Conservation (phyloP, 2,329 filamentous ascomycete species). For the Drechslera avenae region DNA sequence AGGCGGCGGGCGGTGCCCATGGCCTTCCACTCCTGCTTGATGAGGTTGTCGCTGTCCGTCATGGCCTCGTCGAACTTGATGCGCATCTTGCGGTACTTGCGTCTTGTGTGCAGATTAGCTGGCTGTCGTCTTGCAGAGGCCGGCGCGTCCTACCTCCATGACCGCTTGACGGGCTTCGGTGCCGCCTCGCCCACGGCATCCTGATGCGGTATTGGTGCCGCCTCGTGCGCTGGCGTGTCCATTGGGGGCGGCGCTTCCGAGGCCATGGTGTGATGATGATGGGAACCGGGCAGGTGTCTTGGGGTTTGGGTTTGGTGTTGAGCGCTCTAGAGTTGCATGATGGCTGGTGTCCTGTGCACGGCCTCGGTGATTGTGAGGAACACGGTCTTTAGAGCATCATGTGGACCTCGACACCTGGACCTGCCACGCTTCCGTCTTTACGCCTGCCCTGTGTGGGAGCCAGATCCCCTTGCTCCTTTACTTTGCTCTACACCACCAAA, state of each 20-base stretch:
- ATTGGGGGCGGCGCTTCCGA: slow-evolving; percentile 28
- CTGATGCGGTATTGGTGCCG: slow-evolving; percentile 5
- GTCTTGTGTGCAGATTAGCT: slow-evolving; percentile 51
- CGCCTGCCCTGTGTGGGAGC: slow-evolving; percentile 11
- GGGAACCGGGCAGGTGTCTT: neutral
- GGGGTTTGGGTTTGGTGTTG: neutral
- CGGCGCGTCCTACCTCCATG: slow-evolving; percentile 43
- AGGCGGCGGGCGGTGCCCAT: slow-evolving; percentile 80
- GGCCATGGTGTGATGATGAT: slow-evolving; percentile 31
- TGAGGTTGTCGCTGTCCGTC: slow-evolving; percentile 80
- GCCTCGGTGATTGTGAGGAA: slow-evolving; percentile 15
- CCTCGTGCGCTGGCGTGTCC: slow-evolving; percentile 8
- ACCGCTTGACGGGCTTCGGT: slow-evolving; percentile 44
- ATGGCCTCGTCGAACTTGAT: slow-evolving; percentile 77
- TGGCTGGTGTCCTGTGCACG: slow-evolving; percentile 7
- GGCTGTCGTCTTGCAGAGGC: neutral
- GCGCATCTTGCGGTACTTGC: slow-evolving; percentile 95
- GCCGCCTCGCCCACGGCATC: slow-evolving; percentile 26
- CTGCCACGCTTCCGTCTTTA: slow-evolving; percentile 19
- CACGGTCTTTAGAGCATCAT: slow-evolving; percentile 21
- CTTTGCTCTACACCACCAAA: neutral
- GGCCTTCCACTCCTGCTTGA: slow-evolving; percentile 80
- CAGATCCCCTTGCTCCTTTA: slow-evolving; percentile 6
- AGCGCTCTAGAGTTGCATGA: slow-evolving; percentile 7
- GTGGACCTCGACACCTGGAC: too few species aligned